These are phyloP conservation scores for Gyromitra esculenta DNA, from an alignment of 2,329 filamentous ascomycete genomes.

Conservation along the genomic window DNA sequence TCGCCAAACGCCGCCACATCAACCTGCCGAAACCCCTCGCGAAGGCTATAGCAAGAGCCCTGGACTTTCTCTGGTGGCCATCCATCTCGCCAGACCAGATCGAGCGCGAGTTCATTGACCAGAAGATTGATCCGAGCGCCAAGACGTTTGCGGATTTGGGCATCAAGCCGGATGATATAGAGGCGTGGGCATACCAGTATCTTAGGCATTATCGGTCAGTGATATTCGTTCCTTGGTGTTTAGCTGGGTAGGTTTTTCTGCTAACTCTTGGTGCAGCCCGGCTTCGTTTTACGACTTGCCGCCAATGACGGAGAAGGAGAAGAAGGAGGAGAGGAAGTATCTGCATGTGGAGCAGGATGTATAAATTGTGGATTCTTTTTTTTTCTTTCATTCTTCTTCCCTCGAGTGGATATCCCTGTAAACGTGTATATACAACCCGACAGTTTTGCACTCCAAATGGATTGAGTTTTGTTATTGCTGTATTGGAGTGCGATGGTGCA, in stretches of 20 bases:
- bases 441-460: background rate
- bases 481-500: background rate
- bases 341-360: conserved; percentile 86
- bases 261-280: conserved; percentile 72
- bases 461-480: background rate
- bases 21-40: conserved; percentile 85
- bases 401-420: conserved; percentile 1
- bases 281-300: conserved; percentile 90
- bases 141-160: conserved; percentile 96
- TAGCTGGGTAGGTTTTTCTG: too few relatives aligned
- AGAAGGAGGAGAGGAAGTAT: conserved; percentile 94
- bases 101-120: conserved; percentile 91
- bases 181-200: conserved; percentile 90
- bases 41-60: conserved; percentile 75
- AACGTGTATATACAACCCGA: conserved; percentile 15
- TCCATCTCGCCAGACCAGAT: conserved; percentile 83
- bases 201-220: conserved; percentile 70
- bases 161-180: conserved; percentile 87
- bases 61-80: conserved; percentile 91
- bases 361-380: conserved; percentile 19
- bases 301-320: conserved; percentile 93
- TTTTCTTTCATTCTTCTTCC: background rate
- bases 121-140: conserved; percentile 85
- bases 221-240: conserved; percentile 49
- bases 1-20: conserved; percentile 87